phyloP scores from a whole-genome alignment of 768 basidiomycete genomes.

The Pilatotrama ljubarskyi region DNA sequence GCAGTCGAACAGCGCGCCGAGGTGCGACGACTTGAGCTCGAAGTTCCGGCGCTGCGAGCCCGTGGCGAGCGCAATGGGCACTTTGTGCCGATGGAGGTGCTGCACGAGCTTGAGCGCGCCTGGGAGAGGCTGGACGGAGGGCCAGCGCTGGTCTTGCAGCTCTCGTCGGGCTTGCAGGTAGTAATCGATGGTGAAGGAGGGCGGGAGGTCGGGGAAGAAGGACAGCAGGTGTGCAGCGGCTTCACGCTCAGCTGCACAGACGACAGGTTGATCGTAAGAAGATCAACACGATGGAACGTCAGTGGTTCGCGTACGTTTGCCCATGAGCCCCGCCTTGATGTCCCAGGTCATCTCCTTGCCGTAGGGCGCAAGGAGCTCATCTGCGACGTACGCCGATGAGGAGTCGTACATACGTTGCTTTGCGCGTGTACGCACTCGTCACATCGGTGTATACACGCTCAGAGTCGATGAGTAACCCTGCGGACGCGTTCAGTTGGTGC shows the following conservation, averaged over 20 bases:
- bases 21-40: slow-evolving; percentile 64
- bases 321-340: slow-evolving; percentile 88
- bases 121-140: slow-evolving; percentile 68
- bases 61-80: slow-evolving; percentile 84
- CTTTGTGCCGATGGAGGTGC: slow-evolving; percentile 63
- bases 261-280: not conserved
- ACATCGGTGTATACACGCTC: slow-evolving; percentile 77
- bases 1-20: slow-evolving; percentile 65
- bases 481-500: not conserved
- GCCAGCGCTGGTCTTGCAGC: slow-evolving; percentile 68
- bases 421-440: slow-evolving; percentile 54
- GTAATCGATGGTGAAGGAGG: slow-evolving; percentile 50
- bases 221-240: slow-evolving; percentile 70
- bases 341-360: slow-evolving; percentile 86
- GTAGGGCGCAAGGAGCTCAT: slow-evolving; percentile 69
- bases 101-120: slow-evolving; percentile 68
- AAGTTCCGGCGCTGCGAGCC: slow-evolving; percentile 69
- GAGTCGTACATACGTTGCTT: too few relatives aligned
- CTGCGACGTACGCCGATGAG: slow-evolving; percentile 35
- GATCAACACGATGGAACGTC: too few relatives aligned
- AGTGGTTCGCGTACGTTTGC: slow-evolving; percentile 79
- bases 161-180: slow-evolving; percentile 58
- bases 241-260: slow-evolving; percentile 58
- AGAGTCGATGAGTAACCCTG: slow-evolving; percentile 76
- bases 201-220: slow-evolving; percentile 71